Conservation (phyloP, 169 alveolate genomes). For the Eimeria praecox region DNA sequence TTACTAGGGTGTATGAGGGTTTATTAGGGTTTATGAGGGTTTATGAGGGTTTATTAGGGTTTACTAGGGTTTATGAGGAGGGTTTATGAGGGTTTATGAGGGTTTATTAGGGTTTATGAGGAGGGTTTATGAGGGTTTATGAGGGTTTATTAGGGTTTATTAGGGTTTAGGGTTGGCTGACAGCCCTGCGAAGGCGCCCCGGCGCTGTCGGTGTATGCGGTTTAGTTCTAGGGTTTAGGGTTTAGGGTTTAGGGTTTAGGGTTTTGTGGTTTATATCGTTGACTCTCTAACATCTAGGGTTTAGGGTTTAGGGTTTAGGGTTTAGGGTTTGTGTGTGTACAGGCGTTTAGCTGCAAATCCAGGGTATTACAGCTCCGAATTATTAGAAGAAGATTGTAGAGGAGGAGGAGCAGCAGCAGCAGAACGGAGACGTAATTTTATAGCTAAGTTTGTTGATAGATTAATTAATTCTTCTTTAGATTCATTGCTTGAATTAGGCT, state of each 20-base stretch:
- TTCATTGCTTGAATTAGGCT: slow-evolving; percentile 73
- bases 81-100: too few relatives aligned
- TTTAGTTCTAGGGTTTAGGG: not conserved
- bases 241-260: not conserved
- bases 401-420: slow-evolving; percentile 36
- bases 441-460: slow-evolving; percentile 82
- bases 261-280: too few relatives aligned
- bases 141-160: too few relatives aligned
- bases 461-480: slow-evolving; percentile 66
- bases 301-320: not conserved
- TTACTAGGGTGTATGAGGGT: too few relatives aligned
- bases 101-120: too few relatives aligned
- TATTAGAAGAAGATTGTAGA: not conserved
- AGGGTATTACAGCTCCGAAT: slow-evolving; percentile 82
- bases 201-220: too few relatives aligned
- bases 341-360: slow-evolving; percentile 84
- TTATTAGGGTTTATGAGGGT: too few relatives aligned
- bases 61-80: too few relatives aligned
- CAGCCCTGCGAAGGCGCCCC: too few relatives aligned
- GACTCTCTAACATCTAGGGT: not conserved
- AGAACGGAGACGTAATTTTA: not conserved
- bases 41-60: too few relatives aligned
- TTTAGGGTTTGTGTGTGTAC: not conserved
- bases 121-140: too few relatives aligned
- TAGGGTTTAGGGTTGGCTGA: not conserved